Evolutionary conservation across 768 basidiomycete genomes (phyloP), one percentile per base, ranked within the genome.

Genomic region (Xanthoconium purpureum): DNA sequence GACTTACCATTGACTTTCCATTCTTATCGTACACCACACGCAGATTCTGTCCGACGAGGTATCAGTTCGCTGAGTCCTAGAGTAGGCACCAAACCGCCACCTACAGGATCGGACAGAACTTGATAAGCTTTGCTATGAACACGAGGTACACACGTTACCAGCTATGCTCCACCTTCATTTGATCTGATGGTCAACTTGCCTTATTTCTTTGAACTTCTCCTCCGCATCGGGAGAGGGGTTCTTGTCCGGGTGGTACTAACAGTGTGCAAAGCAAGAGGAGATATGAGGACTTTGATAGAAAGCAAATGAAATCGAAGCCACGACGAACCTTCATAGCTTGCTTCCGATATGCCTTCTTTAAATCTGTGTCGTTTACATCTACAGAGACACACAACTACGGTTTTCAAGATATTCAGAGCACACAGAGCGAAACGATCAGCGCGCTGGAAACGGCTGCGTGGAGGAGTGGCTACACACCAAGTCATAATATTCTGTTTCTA

Each of bases 161-260:
- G 50, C 17, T 39, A 47, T 57, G 40, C 56, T 38, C 55, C 46
- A 54, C 43, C 52, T 40, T 54, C 28, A 54, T 52, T 52, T 47
- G n/a, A 58, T 42, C 35, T 45, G 63, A 61, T 52, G 40, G 51
- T 18, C 50, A 39, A 71, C 71, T 59, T 63, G 87, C 91, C 92
- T 94, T 67, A 99, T 91, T 45, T 97, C 91, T 74, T 98, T 96
- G 78, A 99, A 99, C 77, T 87, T 94, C 70, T 91, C 88, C 69
- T 94, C 94, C 1, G 96, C 97, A 65, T 93, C 92, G n/a, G 85
- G 81, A 5, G 91, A 89, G 8, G 84, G 80, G 66, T 98, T 98
- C 81, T 96, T 97, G 75, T 97, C 95, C 6, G 94, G 95, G 69
- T 97, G 94, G 69, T 87, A 96, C 90, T 94, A 62, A 33, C 18